Percentiles rank a stretch among this genome's conserved stretches.
Conservation (phyloP, 345 rosid species). For the Iberis pinnata region DNA sequence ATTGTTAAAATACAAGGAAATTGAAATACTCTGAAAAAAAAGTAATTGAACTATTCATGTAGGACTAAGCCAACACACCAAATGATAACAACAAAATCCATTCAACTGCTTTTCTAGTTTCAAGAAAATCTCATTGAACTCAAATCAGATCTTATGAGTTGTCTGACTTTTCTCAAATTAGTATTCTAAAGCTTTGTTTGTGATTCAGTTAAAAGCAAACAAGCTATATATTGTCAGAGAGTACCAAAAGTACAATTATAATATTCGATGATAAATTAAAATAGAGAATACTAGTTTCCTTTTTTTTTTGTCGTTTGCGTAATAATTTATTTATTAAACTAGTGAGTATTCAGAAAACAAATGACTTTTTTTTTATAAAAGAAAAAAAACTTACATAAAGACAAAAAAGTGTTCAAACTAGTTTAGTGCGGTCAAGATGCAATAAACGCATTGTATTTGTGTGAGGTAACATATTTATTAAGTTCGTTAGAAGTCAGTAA, state of each 20-base stretch:
- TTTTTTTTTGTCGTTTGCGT: neutral
- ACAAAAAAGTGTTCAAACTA: neutral
- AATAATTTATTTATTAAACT: no score
- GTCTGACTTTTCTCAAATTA: conserved; percentile 7
- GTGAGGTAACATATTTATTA: conserved; percentile 17
- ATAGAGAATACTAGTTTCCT: neutral
- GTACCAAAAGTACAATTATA: neutral
- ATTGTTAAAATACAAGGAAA: conserved; percentile 16
- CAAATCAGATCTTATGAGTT: conserved; percentile 22
- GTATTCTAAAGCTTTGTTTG: conserved; percentile 7
- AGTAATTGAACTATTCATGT: conserved; percentile 28
- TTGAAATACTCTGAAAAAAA: no score
- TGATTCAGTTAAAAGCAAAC: conserved; percentile 13
- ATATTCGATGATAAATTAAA: no score
- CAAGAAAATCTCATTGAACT: conserved; percentile 23
- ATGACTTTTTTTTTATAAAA: no score
- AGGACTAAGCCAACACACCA: conserved; percentile 23
- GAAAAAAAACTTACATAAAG: no score
- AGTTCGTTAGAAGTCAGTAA: conserved; percentile 5
- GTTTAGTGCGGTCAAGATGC: conserved; percentile 12
- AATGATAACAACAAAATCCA: conserved; percentile 27
- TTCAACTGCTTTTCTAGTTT: conserved; percentile 20
- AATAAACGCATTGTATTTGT: conserved; percentile 16
- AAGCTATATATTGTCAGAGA: conserved; percentile 10
- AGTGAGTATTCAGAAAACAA: no score